Evolutionary conservation across 2,329 filamentous ascomycete genomes (phyloP).

Genomic region (Paraconiothyrium brasiliense): DNA sequence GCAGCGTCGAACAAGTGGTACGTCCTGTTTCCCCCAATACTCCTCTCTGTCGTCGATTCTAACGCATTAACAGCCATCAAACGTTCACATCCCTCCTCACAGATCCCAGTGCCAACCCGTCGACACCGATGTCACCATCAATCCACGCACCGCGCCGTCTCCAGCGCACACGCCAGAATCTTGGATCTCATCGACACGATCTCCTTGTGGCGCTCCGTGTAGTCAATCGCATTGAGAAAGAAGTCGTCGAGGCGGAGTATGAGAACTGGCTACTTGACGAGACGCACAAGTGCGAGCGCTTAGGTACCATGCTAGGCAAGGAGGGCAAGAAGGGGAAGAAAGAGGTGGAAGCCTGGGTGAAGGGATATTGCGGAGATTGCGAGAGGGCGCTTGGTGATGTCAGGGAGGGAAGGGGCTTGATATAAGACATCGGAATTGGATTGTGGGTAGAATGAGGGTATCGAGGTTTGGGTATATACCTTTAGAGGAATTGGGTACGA

Average conservation of each 20-base stretch:
- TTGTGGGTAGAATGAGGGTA: background rate
- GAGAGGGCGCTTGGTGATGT: constrained; percentile 48
- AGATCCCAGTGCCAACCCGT: constrained; percentile 29
- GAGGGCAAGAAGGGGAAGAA: constrained; percentile 52
- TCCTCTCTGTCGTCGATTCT: constrained; percentile 7
- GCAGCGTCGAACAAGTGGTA: constrained; percentile 39
- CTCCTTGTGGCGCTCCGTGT: constrained; percentile 89
- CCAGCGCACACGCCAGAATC: constrained; percentile 79
- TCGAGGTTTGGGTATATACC: background rate
- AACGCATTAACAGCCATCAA: constrained; percentile 39
- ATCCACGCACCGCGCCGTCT: constrained; percentile 63
- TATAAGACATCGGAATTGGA: constrained; percentile 5
- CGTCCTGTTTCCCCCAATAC: constrained; percentile 1
- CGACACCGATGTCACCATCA: constrained; percentile 35
- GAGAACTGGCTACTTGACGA: constrained; percentile 91
- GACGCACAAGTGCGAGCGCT: constrained; percentile 75
- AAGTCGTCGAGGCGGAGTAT: constrained; percentile 88
- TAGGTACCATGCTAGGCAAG: constrained; percentile 58
- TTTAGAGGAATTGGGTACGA: background rate
- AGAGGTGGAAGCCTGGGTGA: constrained; percentile 65
- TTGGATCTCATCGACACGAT: constrained; percentile 88
- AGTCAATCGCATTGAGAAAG: constrained; percentile 86
- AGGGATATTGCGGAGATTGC: constrained; percentile 71
- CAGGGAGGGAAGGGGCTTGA: constrained; percentile 15
- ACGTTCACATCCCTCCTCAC: constrained; percentile 49